Conservation (phyloP, 2,329 filamentous ascomycete genomes). For the Aspergillus udagawae region DNA sequence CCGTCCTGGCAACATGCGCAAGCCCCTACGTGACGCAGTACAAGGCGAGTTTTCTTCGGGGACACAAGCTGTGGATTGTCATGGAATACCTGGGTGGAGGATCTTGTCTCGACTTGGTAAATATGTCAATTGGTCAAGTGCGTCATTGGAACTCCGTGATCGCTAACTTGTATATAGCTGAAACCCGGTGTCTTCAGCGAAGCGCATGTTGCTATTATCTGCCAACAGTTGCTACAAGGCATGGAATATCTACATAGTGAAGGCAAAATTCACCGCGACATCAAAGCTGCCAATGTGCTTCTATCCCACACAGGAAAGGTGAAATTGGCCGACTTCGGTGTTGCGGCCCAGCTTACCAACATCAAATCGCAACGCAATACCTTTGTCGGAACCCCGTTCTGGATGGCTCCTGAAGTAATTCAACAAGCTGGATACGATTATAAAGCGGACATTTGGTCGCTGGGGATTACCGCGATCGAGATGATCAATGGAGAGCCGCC, state of each 20-base stretch:
- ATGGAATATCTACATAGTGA: slow-evolving; percentile 91
- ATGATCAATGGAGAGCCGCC: slow-evolving; percentile 87
- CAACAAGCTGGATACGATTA: slow-evolving; percentile 80
- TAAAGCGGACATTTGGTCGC: slow-evolving; percentile 89
- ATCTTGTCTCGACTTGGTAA: slow-evolving; percentile 87
- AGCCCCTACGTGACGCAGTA: slow-evolving; percentile 95
- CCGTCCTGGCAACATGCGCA: slow-evolving; percentile 88
- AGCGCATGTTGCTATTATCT: slow-evolving; percentile 88
- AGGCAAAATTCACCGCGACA: slow-evolving; percentile 93
- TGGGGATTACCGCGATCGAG: slow-evolving; percentile 89
- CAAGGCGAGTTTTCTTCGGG: slow-evolving; percentile 91
- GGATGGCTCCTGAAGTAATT: slow-evolving; percentile 96
- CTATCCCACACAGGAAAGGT: slow-evolving; percentile 86
- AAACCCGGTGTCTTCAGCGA: slow-evolving; percentile 89
- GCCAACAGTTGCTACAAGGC: slow-evolving; percentile 82
- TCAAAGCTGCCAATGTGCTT: slow-evolving; percentile 95
- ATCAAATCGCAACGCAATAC: slow-evolving; percentile 97
- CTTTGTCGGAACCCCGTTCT: slow-evolving; percentile 94
- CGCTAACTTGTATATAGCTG: slow-evolving; percentile 51
- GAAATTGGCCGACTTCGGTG: slow-evolving; percentile 95
- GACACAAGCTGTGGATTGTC: slow-evolving; percentile 97
- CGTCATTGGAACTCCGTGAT: background rate
- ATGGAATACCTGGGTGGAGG: slow-evolving; percentile 98
- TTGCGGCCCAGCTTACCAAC: slow-evolving; percentile 92
- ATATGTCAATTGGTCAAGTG: background rate